phyloP scores from a whole-genome alignment of 1,284 basidiomycete species.

The Trichosporon sp. region DNA sequence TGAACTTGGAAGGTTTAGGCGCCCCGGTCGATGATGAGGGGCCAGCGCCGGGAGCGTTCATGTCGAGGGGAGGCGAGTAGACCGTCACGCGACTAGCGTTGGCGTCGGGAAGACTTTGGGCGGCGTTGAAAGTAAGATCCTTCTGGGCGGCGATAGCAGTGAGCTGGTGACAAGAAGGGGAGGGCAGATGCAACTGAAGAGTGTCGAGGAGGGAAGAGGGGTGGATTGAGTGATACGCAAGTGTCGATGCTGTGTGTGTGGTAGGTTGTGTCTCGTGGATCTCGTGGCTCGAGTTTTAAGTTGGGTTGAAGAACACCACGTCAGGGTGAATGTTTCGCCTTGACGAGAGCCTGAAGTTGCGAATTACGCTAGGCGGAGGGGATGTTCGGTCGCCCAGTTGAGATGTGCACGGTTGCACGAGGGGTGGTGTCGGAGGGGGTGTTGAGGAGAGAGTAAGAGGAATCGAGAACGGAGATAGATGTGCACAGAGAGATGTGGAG shows the following conservation, averaged over 20 bases:
- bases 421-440: not conserved
- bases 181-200: not conserved
- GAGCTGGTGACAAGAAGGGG: not conserved
- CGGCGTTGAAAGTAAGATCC: not conserved
- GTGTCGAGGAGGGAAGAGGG: not conserved
- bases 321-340: conserved; percentile 17
- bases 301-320: not conserved
- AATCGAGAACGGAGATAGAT: not conserved
- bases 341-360: conserved; percentile 14
- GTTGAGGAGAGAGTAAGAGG: not conserved
- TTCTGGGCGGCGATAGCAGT: not conserved
- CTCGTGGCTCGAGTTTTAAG: conserved; percentile 10
- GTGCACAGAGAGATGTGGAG: conserved; percentile 4
- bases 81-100: conserved; percentile 9
- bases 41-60: conserved; percentile 4
- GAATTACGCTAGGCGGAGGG: conserved; percentile 13
- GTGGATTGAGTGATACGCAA: not conserved
- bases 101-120: not conserved
- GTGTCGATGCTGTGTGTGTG: not conserved
- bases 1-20: conserved; percentile 43
- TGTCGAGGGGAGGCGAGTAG: not conserved
- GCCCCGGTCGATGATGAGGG: not conserved
- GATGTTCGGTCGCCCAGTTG: conserved; percentile 7
- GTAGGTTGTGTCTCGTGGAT: not conserved
- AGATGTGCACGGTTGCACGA: conserved; percentile 2